phyloP scores from a whole-genome alignment of 257 asterid genomes.

The Leptodermis oblonga region DNA sequence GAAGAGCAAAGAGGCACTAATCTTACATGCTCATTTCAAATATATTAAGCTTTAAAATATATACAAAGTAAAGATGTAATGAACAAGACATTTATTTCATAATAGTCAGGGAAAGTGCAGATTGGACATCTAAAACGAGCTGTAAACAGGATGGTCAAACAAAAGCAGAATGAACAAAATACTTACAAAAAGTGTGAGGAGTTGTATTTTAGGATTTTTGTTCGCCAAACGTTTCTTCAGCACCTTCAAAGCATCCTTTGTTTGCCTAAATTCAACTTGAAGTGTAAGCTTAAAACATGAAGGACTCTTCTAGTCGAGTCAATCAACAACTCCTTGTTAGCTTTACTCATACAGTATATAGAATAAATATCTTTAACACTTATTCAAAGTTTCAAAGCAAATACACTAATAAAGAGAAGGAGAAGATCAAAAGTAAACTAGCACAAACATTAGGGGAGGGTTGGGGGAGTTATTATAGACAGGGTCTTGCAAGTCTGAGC shows the following conservation, averaged over 20 bases:
- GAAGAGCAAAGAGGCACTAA: not conserved
- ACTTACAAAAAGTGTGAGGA: conserved; percentile 86
- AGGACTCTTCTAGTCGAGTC: not conserved
- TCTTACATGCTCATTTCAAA: not conserved
- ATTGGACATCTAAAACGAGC: conserved; percentile 1
- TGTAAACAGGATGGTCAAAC: not conserved
- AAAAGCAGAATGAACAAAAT: conserved; percentile 13
- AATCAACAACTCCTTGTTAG: not conserved
- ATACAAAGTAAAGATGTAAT: not conserved
- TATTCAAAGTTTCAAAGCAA: not conserved
- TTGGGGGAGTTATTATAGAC: too few relatives aligned
- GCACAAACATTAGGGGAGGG: too few relatives aligned
- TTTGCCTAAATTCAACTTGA: conserved; percentile 55
- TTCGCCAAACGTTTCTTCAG: conserved; percentile 80
- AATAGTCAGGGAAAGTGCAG: not conserved
- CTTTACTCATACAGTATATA: not conserved
- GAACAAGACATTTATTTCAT: conserved; percentile 1
- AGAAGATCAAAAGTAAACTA: conserved; percentile 1
- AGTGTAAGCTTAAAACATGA: conserved; percentile 18
- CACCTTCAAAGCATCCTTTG: conserved; percentile 86
- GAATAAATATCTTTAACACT: not conserved
- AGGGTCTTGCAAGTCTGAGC: too few relatives aligned
- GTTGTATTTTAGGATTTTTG: conserved; percentile 87
- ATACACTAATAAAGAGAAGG: not conserved
- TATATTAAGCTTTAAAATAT: not conserved